Conservation (phyloP, 345 rosid species). For the Firmiana major region DNA sequence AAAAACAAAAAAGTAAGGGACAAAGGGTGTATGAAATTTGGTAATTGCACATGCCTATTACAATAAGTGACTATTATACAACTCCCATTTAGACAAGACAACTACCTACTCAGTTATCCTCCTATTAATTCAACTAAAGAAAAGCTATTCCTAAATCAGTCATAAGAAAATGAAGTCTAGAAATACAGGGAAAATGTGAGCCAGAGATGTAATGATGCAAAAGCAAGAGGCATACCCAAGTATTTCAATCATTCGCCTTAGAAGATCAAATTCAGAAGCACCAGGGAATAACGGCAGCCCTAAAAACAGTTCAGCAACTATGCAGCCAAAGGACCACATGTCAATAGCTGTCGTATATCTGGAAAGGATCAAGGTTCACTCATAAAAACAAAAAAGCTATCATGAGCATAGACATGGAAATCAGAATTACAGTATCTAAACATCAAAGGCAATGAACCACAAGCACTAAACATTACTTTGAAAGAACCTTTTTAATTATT, state of each 20-base stretch:
- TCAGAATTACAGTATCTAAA: not conserved
- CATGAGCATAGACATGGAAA: not conserved
- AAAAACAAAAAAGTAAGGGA: not conserved
- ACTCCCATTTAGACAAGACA: not conserved
- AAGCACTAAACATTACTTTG: not conserved
- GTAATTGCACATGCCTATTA: not conserved
- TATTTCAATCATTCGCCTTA: constrained; percentile 81
- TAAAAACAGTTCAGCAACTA: constrained; percentile 90
- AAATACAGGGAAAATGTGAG: not conserved
- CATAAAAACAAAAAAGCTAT: constrained; percentile 9
- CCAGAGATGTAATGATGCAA: not conserved
- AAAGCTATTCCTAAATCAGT: not conserved
- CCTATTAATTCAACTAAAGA: not conserved
- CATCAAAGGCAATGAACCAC: not conserved
- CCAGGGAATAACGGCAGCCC: constrained; percentile 96
- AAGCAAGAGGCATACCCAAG: constrained; percentile 61
- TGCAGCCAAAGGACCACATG: constrained; percentile 99
- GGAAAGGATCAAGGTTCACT: constrained; percentile 45
- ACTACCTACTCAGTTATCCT: not conserved
- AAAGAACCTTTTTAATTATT: not conserved
- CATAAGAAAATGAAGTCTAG: not conserved
- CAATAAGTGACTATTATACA: not conserved
- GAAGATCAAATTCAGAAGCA: constrained; percentile 92
- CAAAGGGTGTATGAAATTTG: not conserved
- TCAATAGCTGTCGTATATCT: constrained; percentile 97